Conservation (phyloP, 495 filamentous ascomycete species). For the Hyaloscypha finlandica region DNA sequence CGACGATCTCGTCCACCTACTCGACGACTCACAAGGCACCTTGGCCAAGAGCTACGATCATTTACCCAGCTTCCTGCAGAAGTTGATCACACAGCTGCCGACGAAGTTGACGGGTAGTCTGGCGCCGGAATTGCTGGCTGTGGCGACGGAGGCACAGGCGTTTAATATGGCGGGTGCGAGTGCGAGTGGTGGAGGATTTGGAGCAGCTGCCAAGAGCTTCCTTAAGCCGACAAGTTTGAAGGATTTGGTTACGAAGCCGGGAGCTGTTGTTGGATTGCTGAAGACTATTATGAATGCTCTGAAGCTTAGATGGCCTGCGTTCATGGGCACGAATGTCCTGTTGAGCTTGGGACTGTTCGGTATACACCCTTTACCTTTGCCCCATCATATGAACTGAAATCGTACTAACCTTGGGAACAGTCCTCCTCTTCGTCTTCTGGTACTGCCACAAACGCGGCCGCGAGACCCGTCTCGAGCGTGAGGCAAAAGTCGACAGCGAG, state of each 20-base stretch:
- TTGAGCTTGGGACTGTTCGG: conserved; percentile 83
- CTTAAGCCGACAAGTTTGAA: conserved; percentile 55
- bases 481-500: conserved; percentile 26
- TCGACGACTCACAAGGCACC: conserved; percentile 76
- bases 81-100: conserved; percentile 81
- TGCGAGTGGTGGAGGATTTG: conserved; percentile 28
- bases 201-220: conserved; percentile 40
- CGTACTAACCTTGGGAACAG: conserved; percentile 38
- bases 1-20: conserved; percentile 77
- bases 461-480: conserved; percentile 71
- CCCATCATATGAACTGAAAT: too few relatives aligned
- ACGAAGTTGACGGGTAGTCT: conserved; percentile 73
- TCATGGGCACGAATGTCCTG: conserved; percentile 80
- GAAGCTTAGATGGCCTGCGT: conserved; percentile 79
- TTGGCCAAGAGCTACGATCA: conserved; percentile 74
- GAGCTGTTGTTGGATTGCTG: conserved; percentile 78
- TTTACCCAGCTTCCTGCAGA: conserved; percentile 82
- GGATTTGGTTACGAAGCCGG: conserved; percentile 82
- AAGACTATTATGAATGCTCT: conserved; percentile 84
- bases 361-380: conserved; percentile 36
- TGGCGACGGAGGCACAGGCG: conserved; percentile 69
- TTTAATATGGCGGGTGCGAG: conserved; percentile 47
- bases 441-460: conserved; percentile 94
- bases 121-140: conserved; percentile 79
- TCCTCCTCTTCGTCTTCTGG: conserved; percentile 90